These are phyloP conservation scores for Cercophora samala DNA, from an alignment of 495 filamentous ascomycete species.

Conservation along the genomic window DNA sequence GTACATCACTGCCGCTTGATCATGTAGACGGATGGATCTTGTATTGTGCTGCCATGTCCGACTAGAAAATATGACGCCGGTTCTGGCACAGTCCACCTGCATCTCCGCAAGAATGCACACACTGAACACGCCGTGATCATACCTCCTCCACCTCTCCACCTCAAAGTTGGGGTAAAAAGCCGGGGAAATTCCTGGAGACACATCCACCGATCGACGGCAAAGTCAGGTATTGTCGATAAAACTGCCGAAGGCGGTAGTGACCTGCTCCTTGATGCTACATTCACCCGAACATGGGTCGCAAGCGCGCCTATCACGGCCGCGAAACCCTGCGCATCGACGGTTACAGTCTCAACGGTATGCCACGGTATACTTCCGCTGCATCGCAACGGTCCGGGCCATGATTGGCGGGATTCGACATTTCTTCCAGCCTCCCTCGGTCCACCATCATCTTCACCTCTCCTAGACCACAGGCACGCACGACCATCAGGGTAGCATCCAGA, in stretches of 20 bases:
- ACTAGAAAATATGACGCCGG: neutral
- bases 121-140: neutral
- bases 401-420: constrained; percentile 19
- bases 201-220: neutral
- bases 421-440: neutral
- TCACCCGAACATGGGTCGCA: constrained; percentile 10
- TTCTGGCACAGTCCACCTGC: neutral
- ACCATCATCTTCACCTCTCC: neutral
- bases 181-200: neutral
- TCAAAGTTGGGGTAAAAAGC: neutral
- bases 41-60: neutral
- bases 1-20: constrained; percentile 26
- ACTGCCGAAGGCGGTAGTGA: constrained; percentile 19
- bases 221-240: neutral
- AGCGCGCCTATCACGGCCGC: constrained; percentile 21
- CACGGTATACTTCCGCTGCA: neutral
- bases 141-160: neutral
- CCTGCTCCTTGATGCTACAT: neutral
- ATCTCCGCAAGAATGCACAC: neutral
- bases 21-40: neutral
- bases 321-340: neutral
- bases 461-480: neutral
- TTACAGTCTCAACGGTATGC: neutral
- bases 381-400: neutral
- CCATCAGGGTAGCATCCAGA: neutral